Evolutionary conservation across 2,329 filamentous ascomycete species (phyloP).

Genomic region (Scedosporium minutisporum): DNA sequence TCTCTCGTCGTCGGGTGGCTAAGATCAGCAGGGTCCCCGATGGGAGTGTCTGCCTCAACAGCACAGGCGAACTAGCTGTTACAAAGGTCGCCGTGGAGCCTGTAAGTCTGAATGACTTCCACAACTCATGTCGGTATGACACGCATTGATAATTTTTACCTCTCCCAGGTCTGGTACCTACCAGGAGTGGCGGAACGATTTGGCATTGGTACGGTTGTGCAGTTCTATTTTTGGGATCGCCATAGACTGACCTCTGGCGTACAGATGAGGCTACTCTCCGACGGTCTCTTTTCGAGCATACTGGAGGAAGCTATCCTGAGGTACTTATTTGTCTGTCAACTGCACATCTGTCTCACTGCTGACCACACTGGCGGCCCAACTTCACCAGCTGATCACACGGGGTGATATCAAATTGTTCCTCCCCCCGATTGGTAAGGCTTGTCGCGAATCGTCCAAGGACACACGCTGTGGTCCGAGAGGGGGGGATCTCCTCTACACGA

Average conservation of each 20-base stretch:
- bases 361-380: neutral
- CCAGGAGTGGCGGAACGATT: slow-evolving; percentile 87
- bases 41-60: slow-evolving; percentile 83
- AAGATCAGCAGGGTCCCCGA: slow-evolving; percentile 46
- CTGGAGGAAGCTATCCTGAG: slow-evolving; percentile 91
- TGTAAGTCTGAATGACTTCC: slow-evolving; percentile 35
- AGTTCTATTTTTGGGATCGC: neutral
- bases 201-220: slow-evolving; percentile 56
- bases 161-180: slow-evolving; percentile 59
- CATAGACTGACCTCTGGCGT: slow-evolving; percentile 15
- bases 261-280: slow-evolving; percentile 76
- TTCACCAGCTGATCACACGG: slow-evolving; percentile 66
- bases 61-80: slow-evolving; percentile 77
- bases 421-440: slow-evolving; percentile 66
- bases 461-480: neutral
- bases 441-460: neutral
- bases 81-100: slow-evolving; percentile 97
- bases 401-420: slow-evolving; percentile 92
- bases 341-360: neutral
- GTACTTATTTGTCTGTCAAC: slow-evolving; percentile 19
- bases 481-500: neutral
- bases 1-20: neutral
- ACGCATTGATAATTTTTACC: slow-evolving; percentile 6
- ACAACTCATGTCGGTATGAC: neutral
- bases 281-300: slow-evolving; percentile 85